Evolutionary conservation across 2,329 filamentous ascomycete genomes (phyloP).

Genomic region (Phyllosticta ampelicida): DNA sequence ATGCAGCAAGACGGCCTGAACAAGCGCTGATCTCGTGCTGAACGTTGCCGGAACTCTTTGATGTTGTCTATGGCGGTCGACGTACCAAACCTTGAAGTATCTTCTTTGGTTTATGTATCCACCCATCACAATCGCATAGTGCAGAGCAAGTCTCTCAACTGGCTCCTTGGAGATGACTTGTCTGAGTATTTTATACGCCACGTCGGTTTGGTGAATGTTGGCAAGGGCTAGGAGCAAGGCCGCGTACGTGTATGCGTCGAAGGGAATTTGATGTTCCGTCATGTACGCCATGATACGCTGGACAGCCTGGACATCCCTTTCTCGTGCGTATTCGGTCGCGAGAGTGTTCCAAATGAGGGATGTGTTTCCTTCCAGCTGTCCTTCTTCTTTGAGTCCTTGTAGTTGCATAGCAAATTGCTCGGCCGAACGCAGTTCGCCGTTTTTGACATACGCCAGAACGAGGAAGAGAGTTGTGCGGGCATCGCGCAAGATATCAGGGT

Average conservation of each 20-base stretch:
- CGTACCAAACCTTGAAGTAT: constrained; percentile 38
- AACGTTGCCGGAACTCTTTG: constrained; percentile 29
- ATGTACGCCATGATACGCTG: constrained; percentile 46
- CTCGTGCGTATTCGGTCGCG: constrained; percentile 56
- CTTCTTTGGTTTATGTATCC: constrained; percentile 35
- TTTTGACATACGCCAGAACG: constrained; percentile 49
- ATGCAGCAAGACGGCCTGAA: constrained; percentile 18
- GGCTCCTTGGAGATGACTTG: constrained; percentile 40
- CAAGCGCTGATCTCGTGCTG: constrained; percentile 33
- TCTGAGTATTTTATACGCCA: constrained; percentile 44
- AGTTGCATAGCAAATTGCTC: constrained; percentile 36
- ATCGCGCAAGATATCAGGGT: background rate
- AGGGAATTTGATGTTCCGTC: constrained; percentile 38
- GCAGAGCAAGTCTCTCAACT: constrained; percentile 35
- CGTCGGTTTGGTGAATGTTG: constrained; percentile 41
- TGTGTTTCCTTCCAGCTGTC: constrained; percentile 39
- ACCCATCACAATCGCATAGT: constrained; percentile 44
- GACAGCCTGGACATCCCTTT: constrained; percentile 46
- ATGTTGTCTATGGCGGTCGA: constrained; percentile 36
- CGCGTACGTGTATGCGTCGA: constrained; percentile 49
- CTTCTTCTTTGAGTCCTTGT: constrained; percentile 22
- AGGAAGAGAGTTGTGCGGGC: constrained; percentile 32
- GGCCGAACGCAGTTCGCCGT: constrained; percentile 34
- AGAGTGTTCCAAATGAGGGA: constrained; percentile 71
- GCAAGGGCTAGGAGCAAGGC: constrained; percentile 50